A percentile compares a stretch with the other conserved stretches of the same genome.
phyloP scores from a whole-genome alignment of 805 yeast genomes.

The Priceomyces medius region DNA sequence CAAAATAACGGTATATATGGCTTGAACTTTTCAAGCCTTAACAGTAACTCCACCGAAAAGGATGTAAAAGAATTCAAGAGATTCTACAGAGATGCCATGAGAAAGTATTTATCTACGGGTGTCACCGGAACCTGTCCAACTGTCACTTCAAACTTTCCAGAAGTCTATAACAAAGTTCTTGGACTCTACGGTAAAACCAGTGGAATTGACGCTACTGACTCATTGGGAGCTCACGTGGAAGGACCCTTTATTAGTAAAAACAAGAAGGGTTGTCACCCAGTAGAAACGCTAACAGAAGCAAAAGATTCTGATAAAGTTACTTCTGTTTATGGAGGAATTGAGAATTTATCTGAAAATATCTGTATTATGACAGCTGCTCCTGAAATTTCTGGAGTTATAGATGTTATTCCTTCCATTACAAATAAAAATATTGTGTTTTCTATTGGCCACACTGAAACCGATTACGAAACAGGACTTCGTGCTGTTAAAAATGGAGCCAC shows the following conservation, averaged over 20 bases:
- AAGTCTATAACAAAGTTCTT: conserved; percentile 47
- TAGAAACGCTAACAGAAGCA: conserved; percentile 43
- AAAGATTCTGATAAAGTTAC: conserved; percentile 23
- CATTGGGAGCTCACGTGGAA: conserved; percentile 59
- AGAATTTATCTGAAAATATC: conserved; percentile 33
- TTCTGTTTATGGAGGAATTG: conserved; percentile 35
- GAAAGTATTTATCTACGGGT: conserved; percentile 48
- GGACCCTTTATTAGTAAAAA: conserved; percentile 54
- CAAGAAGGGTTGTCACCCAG: conserved; percentile 54
- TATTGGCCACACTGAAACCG: conserved; percentile 49
- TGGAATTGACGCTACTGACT: conserved; percentile 34
- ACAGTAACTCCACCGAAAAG: conserved; percentile 25
- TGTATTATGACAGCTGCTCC: conserved; percentile 53
- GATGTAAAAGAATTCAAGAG: conserved; percentile 31
- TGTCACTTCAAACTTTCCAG: conserved; percentile 49
- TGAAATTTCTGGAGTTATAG: conserved; percentile 47
- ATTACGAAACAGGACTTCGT: conserved; percentile 34
- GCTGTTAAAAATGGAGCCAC: conserved; percentile 53
- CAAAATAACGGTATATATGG: conserved; percentile 62
- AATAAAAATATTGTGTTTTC: conserved; percentile 38
- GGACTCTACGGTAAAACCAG: conserved; percentile 42
- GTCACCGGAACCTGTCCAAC: conserved; percentile 59
- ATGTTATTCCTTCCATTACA: conserved; percentile 36
- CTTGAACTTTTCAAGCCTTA: conserved; percentile 46
- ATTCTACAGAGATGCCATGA: conserved; percentile 45